Evolutionary conservation across 2,329 filamentous ascomycete species (phyloP).

Genomic region (Exophiala alcalophila): DNA sequence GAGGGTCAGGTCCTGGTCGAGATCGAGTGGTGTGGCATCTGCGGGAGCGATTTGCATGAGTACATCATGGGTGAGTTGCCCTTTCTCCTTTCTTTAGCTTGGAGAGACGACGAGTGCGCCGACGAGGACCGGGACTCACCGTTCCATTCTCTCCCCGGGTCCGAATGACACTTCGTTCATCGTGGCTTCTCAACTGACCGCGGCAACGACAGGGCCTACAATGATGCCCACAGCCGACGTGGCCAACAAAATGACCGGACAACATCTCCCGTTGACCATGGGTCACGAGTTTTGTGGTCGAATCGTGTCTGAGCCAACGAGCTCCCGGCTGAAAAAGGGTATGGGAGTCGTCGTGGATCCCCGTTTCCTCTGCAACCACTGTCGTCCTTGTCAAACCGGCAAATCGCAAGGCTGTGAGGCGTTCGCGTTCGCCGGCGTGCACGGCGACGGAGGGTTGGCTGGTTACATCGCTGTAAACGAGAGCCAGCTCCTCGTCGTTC

Average conservation of each 20-base stretch:
- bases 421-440: constrained; percentile 15
- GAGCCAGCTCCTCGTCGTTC: constrained; percentile 12
- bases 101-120: too few species aligned
- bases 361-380: constrained; percentile 14
- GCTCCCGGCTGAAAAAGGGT: constrained; percentile 16
- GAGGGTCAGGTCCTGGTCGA: constrained; percentile 7
- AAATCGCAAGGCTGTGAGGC: constrained; percentile 17
- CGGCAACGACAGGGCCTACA: neutral
- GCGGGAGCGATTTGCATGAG: constrained; percentile 11
- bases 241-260: constrained; percentile 51
- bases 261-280: constrained; percentile 50
- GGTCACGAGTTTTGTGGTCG: constrained; percentile 54
- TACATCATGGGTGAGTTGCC: constrained; percentile 9
- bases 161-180: too few species aligned
- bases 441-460: constrained; percentile 31
- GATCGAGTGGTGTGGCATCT: constrained; percentile 16
- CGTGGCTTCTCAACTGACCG: neutral
- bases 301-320: constrained; percentile 34
- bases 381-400: constrained; percentile 25
- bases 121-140: too few species aligned
- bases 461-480: constrained; percentile 19
- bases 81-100: too few species aligned
- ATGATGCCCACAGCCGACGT: constrained; percentile 35
- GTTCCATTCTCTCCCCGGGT: too few species aligned
- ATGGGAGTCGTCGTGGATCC: constrained; percentile 23